Percentiles rank a stretch among this genome's conserved stretches.
Conservation (phyloP, 108 stramenopile species). For the Ochromonas danica region DNA sequence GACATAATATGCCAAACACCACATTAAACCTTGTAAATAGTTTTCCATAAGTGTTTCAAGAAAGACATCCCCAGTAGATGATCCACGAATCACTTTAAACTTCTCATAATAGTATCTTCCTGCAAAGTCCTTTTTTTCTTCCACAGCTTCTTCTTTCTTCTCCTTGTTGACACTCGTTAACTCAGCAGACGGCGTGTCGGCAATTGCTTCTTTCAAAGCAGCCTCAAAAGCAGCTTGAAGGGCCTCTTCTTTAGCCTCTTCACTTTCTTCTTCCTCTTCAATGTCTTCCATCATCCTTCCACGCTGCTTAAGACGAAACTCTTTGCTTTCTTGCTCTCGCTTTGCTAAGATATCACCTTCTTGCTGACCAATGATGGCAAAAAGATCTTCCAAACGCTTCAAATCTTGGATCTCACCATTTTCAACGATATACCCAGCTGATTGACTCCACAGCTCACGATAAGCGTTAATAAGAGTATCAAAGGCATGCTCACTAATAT, state of each 20-base stretch:
- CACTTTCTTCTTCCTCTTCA: constrained; percentile 67
- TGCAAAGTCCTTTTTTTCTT: neutral
- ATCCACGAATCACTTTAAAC: neutral
- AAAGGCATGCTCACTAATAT: constrained; percentile 35
- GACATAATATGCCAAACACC: constrained; percentile 34
- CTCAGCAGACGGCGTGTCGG: neutral
- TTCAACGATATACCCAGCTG: constrained; percentile 7
- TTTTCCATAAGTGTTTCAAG: constrained; percentile 1
- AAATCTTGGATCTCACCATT: constrained; percentile 27
- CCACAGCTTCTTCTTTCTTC: neutral
- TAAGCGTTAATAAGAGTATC: constrained; percentile 5
- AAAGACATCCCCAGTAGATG: neutral
- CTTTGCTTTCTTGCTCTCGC: neutral
- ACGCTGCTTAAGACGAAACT: neutral
- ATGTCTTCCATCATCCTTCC: constrained; percentile 42
- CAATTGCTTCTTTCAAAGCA: constrained; percentile 43
- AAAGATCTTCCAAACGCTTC: constrained; percentile 8
- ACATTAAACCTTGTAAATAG: constrained; percentile 17
- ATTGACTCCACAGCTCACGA: constrained; percentile 8
- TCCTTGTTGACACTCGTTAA: neutral
- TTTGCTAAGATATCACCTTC: constrained; percentile 1
- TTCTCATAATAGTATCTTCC: constrained; percentile 33
- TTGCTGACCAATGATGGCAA: constrained; percentile 8
- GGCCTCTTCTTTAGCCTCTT: constrained; percentile 53
- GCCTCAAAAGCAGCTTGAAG: constrained; percentile 63